Conservation (phyloP, 2,329 filamentous ascomycete species). For the Emergomyces orientalis region DNA sequence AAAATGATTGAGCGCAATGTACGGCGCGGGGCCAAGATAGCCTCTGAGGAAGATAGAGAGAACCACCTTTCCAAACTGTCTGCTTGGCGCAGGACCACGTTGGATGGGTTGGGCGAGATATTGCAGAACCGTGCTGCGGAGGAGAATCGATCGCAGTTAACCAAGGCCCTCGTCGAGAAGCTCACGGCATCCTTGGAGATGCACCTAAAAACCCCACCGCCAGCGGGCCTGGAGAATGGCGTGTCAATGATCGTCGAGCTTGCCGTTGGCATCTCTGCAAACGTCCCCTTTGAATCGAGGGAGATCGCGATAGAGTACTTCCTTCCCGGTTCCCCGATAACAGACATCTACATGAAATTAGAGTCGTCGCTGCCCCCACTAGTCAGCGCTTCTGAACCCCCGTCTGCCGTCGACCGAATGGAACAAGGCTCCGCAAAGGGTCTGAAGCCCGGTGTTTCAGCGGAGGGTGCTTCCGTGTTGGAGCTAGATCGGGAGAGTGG, state of each 20-base stretch:
- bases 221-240: slow-evolving; percentile 73
- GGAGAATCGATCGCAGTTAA: slow-evolving; percentile 59
- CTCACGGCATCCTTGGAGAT: slow-evolving; percentile 62
- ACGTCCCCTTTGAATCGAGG: slow-evolving; percentile 80
- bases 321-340: slow-evolving; percentile 61
- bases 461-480: slow-evolving; percentile 2
- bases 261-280: slow-evolving; percentile 72
- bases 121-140: slow-evolving; percentile 57
- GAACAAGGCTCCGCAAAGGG: slow-evolving; percentile 19
- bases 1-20: slow-evolving; percentile 86
- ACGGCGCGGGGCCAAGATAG: slow-evolving; percentile 61
- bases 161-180: slow-evolving; percentile 57
- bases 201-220: slow-evolving; percentile 66
- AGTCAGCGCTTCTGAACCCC: slow-evolving; percentile 12
- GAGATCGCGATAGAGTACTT: slow-evolving; percentile 86
- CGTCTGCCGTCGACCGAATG: slow-evolving; percentile 12
- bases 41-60: slow-evolving; percentile 78
- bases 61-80: slow-evolving; percentile 79
- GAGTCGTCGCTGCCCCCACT: slow-evolving; percentile 60
- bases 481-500: slow-evolving; percentile 17
- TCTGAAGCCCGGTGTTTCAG: slow-evolving; percentile 11
- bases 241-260: slow-evolving; percentile 89
- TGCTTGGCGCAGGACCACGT: slow-evolving; percentile 84
- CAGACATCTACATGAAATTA: slow-evolving; percentile 71
- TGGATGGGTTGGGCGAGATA: slow-evolving; percentile 73